Evolutionary conservation across 495 filamentous ascomycete species (phyloP).

Genomic region (Podospora fimiseda): DNA sequence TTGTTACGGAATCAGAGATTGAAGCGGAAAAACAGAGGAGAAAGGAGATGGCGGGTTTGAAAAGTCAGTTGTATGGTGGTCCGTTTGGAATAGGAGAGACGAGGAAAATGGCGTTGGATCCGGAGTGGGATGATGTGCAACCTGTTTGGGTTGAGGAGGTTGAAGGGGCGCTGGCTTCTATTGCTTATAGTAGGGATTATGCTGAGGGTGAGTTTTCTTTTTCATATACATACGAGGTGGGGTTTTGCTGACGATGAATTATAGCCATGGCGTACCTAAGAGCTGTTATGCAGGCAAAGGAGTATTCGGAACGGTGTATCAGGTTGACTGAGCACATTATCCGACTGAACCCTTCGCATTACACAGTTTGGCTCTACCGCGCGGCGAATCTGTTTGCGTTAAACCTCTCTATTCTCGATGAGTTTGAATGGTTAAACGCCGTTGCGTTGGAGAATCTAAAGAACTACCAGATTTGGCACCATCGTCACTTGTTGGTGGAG

Average conservation of each 20-base stretch:
- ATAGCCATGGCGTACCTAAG: conserved; percentile 74
- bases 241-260: neutral
- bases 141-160: conserved; percentile 85
- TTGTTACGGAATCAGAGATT: conserved; percentile 34
- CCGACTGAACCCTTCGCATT: conserved; percentile 87
- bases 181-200: conserved; percentile 82
- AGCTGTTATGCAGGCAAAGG: conserved; percentile 84
- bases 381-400: conserved; percentile 67
- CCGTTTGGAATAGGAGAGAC: conserved; percentile 19
- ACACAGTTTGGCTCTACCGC: conserved; percentile 97
- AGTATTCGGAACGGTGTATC: conserved; percentile 71
- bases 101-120: conserved; percentile 56
- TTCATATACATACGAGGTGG: neutral
- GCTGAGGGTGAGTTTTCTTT: conserved; percentile 59
- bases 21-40: conserved; percentile 39
- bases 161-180: conserved; percentile 70
- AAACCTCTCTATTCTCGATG: conserved; percentile 55
- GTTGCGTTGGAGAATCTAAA: conserved; percentile 80
- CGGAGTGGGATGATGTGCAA: conserved; percentile 73
- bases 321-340: conserved; percentile 86
- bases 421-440: conserved; percentile 78
- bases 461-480: conserved; percentile 99
- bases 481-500: conserved; percentile 78
- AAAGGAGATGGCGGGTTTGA: conserved; percentile 38
- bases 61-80: conserved; percentile 39